A percentile compares a stretch with the other conserved stretches of the same genome.
Conservation (phyloP, 179 eudicot genomes). For the Beta corolliflora region DNA sequence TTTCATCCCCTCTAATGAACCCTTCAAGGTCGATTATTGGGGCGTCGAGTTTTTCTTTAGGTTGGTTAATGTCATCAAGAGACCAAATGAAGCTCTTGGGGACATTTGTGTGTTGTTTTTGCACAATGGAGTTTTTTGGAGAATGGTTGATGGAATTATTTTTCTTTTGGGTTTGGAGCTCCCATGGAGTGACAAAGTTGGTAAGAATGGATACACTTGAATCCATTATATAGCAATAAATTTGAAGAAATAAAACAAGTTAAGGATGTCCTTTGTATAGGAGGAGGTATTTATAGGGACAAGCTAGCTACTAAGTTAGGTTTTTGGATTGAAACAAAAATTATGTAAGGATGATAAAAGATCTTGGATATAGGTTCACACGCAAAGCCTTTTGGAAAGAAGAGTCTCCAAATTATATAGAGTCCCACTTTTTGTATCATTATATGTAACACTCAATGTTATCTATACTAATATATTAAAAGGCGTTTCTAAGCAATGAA, state of each 20-base stretch:
- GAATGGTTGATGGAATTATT: background rate
- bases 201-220: slow-evolving; percentile 11
- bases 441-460: too few relatives aligned
- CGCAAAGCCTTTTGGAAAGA: background rate
- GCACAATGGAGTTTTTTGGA: background rate
- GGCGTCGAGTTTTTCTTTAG: slow-evolving; percentile 37
- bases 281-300: slow-evolving; percentile 9
- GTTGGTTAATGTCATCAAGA: slow-evolving; percentile 24
- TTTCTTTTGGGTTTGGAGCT: slow-evolving; percentile 13
- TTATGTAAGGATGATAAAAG: background rate
- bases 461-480: too few relatives aligned
- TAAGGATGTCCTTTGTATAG: background rate
- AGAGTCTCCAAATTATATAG: background rate
- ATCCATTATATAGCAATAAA: slow-evolving; percentile 3
- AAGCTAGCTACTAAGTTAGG: background rate
- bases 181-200: slow-evolving; percentile 29
- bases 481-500: too few relatives aligned
- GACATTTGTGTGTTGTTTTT: slow-evolving; percentile 18
- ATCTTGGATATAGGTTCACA: background rate
- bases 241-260: background rate
- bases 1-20: slow-evolving; percentile 39
- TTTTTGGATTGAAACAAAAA: background rate
- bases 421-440: too few relatives aligned
- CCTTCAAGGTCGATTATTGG: slow-evolving; percentile 49
- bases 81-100: slow-evolving; percentile 50